Base-by-base conservation (phyloP, 108 stramenopile genomes). In the Cyclotella sp. region DNA sequence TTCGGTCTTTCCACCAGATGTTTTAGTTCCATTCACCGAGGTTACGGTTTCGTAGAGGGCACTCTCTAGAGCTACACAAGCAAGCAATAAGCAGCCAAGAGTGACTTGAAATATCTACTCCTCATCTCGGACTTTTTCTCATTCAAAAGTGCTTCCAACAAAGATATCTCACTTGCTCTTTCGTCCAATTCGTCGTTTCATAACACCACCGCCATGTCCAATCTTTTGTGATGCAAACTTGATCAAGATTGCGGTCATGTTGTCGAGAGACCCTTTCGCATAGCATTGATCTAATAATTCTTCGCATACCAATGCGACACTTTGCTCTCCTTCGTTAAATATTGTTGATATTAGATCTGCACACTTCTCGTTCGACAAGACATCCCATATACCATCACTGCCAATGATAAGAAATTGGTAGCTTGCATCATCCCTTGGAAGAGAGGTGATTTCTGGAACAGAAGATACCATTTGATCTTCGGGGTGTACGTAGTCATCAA, bases 351-450 rank as follows among this genome's bases (percentile, higher is more conserved):
- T 85, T 30, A 95, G 86, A n/a, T 87, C 70, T 26, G 89, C 88
- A 41, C 95, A 95, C 49, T 93, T 77, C 70, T 95, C 86, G 26
- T 87, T 88, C n/a, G 85, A 77, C 34, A 93, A 46, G 4, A 97
- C 95, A 75, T 99, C 98, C 98, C 97, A 99, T 42, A 99, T 86
- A 14, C 98, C 98, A 78, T 99, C 98, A 62, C 97, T 93, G 0
- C 95, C 97, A 14, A 99, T 47, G 24, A 93, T 78, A 12, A 93
- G 46, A 77, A 91, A 99, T 78, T 96, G 88, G 77, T 98, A 96
- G 14, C 82, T 45, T 0, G 68, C 58, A 2, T 49, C 29, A 34
- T 93, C 81, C 60, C 95, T 85, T n/a, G 70, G 47, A 10, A 84
- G 64, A 10, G 86, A 75, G 11, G 81, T 72, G 30, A 93, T 68